Evolutionary conservation across 805 yeast genomes (phyloP).

Genomic region (Grigorovia transvaalensis): DNA sequence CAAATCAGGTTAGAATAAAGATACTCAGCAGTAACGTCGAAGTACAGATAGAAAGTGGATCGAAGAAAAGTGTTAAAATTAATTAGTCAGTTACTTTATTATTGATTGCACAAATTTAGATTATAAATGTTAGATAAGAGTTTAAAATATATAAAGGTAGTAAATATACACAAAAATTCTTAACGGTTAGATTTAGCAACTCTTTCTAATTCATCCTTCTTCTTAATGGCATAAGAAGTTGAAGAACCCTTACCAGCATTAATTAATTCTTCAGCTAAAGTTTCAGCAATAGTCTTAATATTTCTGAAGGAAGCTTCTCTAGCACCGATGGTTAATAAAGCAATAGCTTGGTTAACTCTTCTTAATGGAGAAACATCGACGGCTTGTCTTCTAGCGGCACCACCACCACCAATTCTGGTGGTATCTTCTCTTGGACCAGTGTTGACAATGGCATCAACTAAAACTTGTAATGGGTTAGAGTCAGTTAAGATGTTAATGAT

Average conservation of each 20-base stretch:
- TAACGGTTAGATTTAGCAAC: slow-evolving; percentile 99
- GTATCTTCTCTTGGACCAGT: slow-evolving; percentile 99
- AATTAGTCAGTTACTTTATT: slow-evolving; percentile 4
- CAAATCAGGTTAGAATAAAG: no score
- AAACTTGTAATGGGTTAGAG: slow-evolving; percentile 98
- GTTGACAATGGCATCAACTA: slow-evolving; percentile 99
- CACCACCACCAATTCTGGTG: slow-evolving; percentile 99
- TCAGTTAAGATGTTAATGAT: slow-evolving; percentile 95
- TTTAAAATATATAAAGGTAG: slow-evolving; percentile 11
- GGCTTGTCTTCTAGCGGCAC: slow-evolving; percentile 99
- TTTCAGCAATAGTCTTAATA: slow-evolving; percentile 99
- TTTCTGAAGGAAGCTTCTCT: slow-evolving; percentile 99
- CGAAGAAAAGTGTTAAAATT: not conserved
- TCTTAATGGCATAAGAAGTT: slow-evolving; percentile 99
- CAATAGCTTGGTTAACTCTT: slow-evolving; percentile 99
- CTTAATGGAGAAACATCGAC: slow-evolving; percentile 99
- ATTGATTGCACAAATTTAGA: slow-evolving; percentile 13
- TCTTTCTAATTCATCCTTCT: slow-evolving; percentile 99
- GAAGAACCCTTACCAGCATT: slow-evolving; percentile 99
- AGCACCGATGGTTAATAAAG: slow-evolving; percentile 97
- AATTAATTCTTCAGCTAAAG: slow-evolving; percentile 99
- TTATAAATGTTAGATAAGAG: slow-evolving; percentile 6
- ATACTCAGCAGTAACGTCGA: no score
- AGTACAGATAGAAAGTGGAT: no score
- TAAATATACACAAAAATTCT: slow-evolving; percentile 20